phyloP scores from a whole-genome alignment of 2,329 filamentous ascomycete genomes.

The Epichloe amarillans region DNA sequence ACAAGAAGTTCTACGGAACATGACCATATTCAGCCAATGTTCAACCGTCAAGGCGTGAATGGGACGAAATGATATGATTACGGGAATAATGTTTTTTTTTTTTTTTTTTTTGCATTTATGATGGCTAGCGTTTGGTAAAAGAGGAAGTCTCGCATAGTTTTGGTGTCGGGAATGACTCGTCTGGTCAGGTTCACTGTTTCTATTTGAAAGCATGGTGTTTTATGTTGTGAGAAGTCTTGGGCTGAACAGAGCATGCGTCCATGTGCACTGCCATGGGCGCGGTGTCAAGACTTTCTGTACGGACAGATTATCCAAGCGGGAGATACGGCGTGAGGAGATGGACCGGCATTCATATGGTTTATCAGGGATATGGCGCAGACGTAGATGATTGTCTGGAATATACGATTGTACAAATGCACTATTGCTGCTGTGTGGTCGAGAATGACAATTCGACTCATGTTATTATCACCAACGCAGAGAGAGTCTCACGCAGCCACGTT shows the following conservation, averaged over 20 bases:
- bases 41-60: neutral
- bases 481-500: neutral
- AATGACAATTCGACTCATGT: too few species aligned
- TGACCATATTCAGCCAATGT: conserved; percentile 11
- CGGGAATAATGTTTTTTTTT: neutral
- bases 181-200: neutral
- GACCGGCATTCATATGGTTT: neutral
- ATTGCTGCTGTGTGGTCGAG: neutral
- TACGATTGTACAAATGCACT: neutral
- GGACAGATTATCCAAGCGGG: neutral
- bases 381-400: neutral
- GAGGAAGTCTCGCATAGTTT: conserved; percentile 1
- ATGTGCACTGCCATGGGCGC: neutral
- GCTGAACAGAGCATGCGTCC: neutral
- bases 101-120: conserved; percentile 1
- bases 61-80: neutral
- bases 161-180: conserved; percentile 1
- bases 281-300: neutral
- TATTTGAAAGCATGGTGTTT: neutral
- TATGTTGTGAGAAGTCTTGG: neutral
- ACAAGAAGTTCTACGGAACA: conserved; percentile 93
- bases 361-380: neutral
- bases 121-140: neutral
- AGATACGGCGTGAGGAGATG: neutral
- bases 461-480: neutral